phyloP scores from a whole-genome alignment of 768 basidiomycete species.

The Trametes maxima region DNA sequence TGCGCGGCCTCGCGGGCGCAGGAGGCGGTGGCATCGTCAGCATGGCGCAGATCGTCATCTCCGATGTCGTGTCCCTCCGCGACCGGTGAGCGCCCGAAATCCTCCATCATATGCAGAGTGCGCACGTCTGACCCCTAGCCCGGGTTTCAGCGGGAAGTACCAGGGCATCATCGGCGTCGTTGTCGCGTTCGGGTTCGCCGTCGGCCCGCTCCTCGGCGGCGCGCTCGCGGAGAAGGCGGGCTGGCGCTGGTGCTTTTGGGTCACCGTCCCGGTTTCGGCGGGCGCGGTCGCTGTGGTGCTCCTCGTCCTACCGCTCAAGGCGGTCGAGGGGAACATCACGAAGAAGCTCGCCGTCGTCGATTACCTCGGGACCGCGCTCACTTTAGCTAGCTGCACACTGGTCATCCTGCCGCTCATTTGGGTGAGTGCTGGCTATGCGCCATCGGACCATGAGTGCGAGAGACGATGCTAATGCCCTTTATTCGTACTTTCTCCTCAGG shows the following conservation, averaged over 20 bases:
- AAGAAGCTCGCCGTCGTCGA: slow-evolving; percentile 70
- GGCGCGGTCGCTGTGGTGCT: slow-evolving; percentile 56
- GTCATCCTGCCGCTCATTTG: slow-evolving; percentile 74
- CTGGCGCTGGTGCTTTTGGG: slow-evolving; percentile 83
- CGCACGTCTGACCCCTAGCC: background rate
- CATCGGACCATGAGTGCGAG: background rate
- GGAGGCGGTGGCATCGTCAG: slow-evolving; percentile 75
- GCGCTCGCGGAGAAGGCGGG: slow-evolving; percentile 59
- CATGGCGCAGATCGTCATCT: slow-evolving; percentile 70
- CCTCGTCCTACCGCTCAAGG: slow-evolving; percentile 68
- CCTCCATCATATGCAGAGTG: background rate
- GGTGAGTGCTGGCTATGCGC: slow-evolving; percentile 40
- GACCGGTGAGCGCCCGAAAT: slow-evolving; percentile 47
- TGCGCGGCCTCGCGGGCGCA: slow-evolving; percentile 66
- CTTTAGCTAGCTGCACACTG: slow-evolving; percentile 60
- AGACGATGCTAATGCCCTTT: background rate
- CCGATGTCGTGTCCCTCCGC: slow-evolving; percentile 71
- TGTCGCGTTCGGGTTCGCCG: slow-evolving; percentile 60
- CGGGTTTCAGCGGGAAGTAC: slow-evolving; percentile 61
- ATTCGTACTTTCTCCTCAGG: slow-evolving; percentile 43
- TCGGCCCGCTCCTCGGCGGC: slow-evolving; percentile 73
- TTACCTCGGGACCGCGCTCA: slow-evolving; percentile 60
- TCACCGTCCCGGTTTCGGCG: slow-evolving; percentile 63
- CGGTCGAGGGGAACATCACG: slow-evolving; percentile 61
- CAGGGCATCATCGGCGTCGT: slow-evolving; percentile 71